These are phyloP conservation scores for Pestalotiopsis fici DNA, from an alignment of 2,329 filamentous ascomycete genomes.

Conservation along the genomic window DNA sequence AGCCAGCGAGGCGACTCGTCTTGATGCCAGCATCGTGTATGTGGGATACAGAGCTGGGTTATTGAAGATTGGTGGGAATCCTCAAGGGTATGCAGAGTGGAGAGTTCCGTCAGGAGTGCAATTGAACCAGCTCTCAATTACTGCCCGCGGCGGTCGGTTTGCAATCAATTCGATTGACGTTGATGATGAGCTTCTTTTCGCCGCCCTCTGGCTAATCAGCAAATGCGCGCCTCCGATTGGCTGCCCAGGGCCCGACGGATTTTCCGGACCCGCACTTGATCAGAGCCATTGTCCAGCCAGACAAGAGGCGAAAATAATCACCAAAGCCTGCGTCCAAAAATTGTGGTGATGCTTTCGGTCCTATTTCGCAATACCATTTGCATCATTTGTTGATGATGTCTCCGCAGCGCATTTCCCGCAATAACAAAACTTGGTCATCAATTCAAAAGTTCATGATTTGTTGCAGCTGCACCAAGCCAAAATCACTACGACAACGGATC, in stretches of 20 bases:
- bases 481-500: too few relatives aligned
- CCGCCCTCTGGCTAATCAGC: conserved; percentile 14
- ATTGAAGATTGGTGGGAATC: conserved; percentile 8
- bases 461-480: background rate
- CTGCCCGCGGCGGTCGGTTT: conserved; percentile 3
- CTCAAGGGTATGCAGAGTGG: background rate
- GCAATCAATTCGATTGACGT: conserved; percentile 13
- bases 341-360: background rate
- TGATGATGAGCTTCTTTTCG: conserved; percentile 18
- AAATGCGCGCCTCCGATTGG: conserved; percentile 14
- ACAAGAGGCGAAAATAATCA: conserved; percentile 3
- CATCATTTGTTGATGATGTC: background rate
- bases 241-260: conserved; percentile 1
- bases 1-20: conserved; percentile 41
- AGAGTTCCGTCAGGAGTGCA: conserved; percentile 7
- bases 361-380: background rate
- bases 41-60: background rate
- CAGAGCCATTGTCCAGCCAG: background rate
- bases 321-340: background rate
- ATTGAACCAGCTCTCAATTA: background rate
- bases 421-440: background rate
- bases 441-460: background rate
- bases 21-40: conserved; percentile 39
- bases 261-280: background rate
- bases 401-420: background rate